Percentiles rank a stretch among this genome's conserved stretches.
phyloP scores from a whole-genome alignment of 2,329 filamentous ascomycete species.

The Fusarium pseudograminearum region DNA sequence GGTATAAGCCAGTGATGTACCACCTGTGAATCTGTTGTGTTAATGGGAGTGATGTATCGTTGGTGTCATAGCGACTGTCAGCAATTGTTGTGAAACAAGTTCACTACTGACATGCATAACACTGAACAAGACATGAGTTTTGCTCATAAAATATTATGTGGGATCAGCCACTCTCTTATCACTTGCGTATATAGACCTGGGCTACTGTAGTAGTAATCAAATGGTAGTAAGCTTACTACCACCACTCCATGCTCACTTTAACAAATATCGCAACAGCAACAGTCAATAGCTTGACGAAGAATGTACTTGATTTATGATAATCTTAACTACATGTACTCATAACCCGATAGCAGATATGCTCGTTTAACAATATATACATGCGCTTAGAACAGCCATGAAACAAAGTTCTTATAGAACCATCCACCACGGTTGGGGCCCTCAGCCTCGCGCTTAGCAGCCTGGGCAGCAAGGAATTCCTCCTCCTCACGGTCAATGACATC shows the following conservation, averaged over 20 bases:
- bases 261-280: background rate
- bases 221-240: background rate
- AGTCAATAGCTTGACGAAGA: background rate
- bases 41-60: background rate
- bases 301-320: constrained; percentile 21
- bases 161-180: background rate
- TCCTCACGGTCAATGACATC: constrained; percentile 80
- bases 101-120: background rate
- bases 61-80: background rate
- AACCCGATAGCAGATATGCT: constrained; percentile 2
- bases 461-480: constrained; percentile 70
- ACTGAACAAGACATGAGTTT: background rate
- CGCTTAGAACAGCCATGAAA: constrained; percentile 55
- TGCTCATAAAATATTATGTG: background rate
- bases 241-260: too few species aligned
- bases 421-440: constrained; percentile 43
- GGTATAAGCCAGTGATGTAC: accelerated
- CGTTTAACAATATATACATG: constrained; percentile 8
- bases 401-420: constrained; percentile 55
- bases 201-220: background rate
- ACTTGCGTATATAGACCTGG: background rate
- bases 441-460: constrained; percentile 48
- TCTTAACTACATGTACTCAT: constrained; percentile 34
- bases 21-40: background rate
- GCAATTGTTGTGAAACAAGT: background rate